These are phyloP conservation scores for Elsinoe batatas DNA, from an alignment of 2,329 filamentous ascomycete genomes.

Conservation along the genomic window DNA sequence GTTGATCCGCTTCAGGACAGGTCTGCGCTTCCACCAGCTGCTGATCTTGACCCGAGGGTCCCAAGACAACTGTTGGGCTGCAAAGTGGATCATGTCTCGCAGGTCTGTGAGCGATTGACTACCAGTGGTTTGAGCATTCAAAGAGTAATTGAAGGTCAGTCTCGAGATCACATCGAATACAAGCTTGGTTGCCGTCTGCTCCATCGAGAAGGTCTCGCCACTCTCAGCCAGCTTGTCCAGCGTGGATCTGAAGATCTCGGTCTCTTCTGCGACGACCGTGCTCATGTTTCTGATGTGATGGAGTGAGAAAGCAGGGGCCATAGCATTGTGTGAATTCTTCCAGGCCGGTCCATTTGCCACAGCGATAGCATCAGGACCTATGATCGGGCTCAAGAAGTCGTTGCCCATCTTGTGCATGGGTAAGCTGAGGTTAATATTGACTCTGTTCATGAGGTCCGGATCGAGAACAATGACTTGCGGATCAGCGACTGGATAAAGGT, in stretches of 20 bases:
- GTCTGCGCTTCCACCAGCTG: not conserved
- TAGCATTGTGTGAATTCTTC: not conserved
- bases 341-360: not conserved
- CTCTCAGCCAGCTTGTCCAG: not conserved
- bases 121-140: not conserved
- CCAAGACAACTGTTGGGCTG: not conserved
- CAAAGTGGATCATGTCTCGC: not conserved
- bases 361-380: not conserved
- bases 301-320: not conserved
- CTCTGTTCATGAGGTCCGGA: slow-evolving; percentile 8
- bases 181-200: not conserved
- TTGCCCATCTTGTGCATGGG: not conserved
- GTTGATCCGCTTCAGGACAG: not conserved
- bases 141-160: not conserved
- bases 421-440: not conserved
- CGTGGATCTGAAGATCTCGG: not conserved
- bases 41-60: not conserved
- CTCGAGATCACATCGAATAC: not conserved
- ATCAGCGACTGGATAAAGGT: slow-evolving; percentile 19
- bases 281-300: not conserved
- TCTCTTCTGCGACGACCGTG: not conserved
- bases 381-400: not conserved
- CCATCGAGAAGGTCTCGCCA: not conserved
- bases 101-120: not conserved
- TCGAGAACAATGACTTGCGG: slow-evolving; percentile 18